Evolutionary conservation across 2,329 filamentous ascomycete genomes (phyloP), one percentile per base, ranked within the genome.

Genomic region (Apiospora hydei): DNA sequence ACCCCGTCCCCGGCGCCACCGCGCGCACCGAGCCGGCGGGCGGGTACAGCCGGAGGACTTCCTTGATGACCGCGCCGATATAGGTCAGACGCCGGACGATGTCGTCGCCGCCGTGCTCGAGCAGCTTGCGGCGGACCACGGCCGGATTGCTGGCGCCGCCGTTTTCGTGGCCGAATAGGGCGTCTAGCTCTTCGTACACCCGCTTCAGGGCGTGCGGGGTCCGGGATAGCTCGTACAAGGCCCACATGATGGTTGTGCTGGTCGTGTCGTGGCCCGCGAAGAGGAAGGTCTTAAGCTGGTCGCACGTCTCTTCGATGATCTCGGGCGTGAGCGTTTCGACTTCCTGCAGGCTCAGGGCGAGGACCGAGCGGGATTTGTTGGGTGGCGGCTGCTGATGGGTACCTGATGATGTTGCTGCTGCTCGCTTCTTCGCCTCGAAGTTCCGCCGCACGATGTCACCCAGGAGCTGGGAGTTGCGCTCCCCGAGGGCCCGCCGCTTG

Each of bases 61-160:
- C 83, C 73, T 84, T 83, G 69, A 84, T 79, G 13, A 84, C 80
- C 13, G 82, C 82, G 10, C 79, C 76, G 5, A 77, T 79, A 73
- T 83, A 84, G 0, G 75, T 68, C 81, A 84, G 82, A 18, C 76
- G 76, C 30, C 74, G 72, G 30, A 83, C 73, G 1, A 81, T 66
- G 18, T 82, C 81, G 0, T 78, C 77, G 14, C 78, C 81, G 46
- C 46, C 46, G 46, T 21, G 41, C 10, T 73, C 75, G 0, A 74
- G 71, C 43, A 75, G 74, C 70, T 80, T 80, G 26, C 73, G 69
- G 14, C 70, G 75, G 51, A 49, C 46, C 21, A 49, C 46, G 18
- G 21, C 46, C 2, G 44, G 44, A 21, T 47, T 16, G 2, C 44
- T 18, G 16, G 18, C 44, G 16, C 44, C 44, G 44, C 44, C 16